Base-by-base conservation (phyloP, 208 protist species). In the Leishmania major region DNA sequence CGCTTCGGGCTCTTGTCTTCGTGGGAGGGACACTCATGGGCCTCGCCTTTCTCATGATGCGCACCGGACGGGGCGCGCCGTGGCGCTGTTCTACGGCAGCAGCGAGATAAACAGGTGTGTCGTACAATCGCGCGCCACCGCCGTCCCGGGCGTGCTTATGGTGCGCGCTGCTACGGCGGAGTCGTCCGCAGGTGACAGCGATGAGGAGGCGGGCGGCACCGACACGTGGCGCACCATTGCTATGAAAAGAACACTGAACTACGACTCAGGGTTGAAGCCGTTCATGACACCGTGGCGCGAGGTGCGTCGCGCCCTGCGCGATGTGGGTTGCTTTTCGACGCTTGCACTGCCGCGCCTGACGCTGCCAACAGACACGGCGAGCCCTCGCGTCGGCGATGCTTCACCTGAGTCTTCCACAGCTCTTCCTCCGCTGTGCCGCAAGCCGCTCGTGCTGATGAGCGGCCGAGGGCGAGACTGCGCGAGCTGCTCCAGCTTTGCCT, bases 391-490 rank as follows among this genome's bases (percentile, higher is more conserved):
- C 37, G 51, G 53, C 64, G 31, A 73, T 28, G 77, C 37, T 15
- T 53, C 67, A 3, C 7, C 69, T 25, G 49, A 59, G 19, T 45
- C 66, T 25, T 62, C 69, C 3, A 22, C 72, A 1, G n/a, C 69
- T 19, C 76, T 84, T n/a, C 84, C 79, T 57, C 5, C 80, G 5
- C 62, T 90, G 62, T 90, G 87, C 64, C 80, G 84, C 37, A 81
- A 75, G 31, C 87, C 87, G 1, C 62, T 90, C 15, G 84, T 84
- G 19, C 72, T 90, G 25, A 40, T 90, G 40, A 90, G 79, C 80
- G 84, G 77, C 1, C 84, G 87, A 53, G 55, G 67, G 17, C 40
- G 3, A 7, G 72, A 81, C 79, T 86, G 79, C 72, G 62, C 3
- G 25, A 86, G 79, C 77, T 89, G 86, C 73, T 74, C 67, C 8